These are phyloP conservation scores for Saitozyma sp. DNA, from an alignment of 768 basidiomycete species.

Conservation along the genomic window DNA sequence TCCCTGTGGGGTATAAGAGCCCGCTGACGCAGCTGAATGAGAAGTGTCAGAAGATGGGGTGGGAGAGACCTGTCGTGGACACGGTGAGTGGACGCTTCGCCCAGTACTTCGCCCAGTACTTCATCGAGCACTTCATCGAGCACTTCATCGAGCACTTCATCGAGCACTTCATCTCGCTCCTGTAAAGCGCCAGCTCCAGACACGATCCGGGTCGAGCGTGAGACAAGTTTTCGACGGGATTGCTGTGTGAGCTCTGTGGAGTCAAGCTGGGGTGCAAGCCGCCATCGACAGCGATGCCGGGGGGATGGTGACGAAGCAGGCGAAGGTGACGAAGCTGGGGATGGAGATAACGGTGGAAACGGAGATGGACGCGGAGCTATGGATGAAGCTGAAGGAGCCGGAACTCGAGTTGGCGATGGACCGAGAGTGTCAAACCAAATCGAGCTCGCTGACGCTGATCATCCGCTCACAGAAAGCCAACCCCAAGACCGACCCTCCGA, in stretches of 20 bases:
- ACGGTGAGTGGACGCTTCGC: slow-evolving; percentile 60
- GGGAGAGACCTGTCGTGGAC: slow-evolving; percentile 80
- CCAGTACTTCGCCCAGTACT: slow-evolving; percentile 5
- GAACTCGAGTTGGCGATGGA: neutral
- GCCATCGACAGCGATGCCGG: too few species aligned
- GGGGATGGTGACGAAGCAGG: too few species aligned
- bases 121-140: neutral
- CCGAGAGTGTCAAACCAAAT: neutral
- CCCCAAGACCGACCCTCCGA: slow-evolving; percentile 29
- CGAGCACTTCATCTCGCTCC: too few species aligned
- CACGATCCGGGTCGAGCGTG: too few species aligned
- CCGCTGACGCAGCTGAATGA: slow-evolving; percentile 78
- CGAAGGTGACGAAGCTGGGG: too few species aligned
- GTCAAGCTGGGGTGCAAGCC: too few species aligned
- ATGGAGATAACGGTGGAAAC: too few species aligned
- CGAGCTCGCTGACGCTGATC: neutral
- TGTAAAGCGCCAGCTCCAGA: too few species aligned
- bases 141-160: neutral
- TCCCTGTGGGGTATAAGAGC: slow-evolving; percentile 81
- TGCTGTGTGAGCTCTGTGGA: too few species aligned
- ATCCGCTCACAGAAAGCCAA: slow-evolving; percentile 25
- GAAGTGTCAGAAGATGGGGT: slow-evolving; percentile 86
- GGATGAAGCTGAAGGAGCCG: too few species aligned
- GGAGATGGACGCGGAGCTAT: too few species aligned
- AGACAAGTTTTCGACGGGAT: too few species aligned